Conservation (phyloP, 2,329 filamentous ascomycete genomes). For the Tolypocladium amazonense region DNA sequence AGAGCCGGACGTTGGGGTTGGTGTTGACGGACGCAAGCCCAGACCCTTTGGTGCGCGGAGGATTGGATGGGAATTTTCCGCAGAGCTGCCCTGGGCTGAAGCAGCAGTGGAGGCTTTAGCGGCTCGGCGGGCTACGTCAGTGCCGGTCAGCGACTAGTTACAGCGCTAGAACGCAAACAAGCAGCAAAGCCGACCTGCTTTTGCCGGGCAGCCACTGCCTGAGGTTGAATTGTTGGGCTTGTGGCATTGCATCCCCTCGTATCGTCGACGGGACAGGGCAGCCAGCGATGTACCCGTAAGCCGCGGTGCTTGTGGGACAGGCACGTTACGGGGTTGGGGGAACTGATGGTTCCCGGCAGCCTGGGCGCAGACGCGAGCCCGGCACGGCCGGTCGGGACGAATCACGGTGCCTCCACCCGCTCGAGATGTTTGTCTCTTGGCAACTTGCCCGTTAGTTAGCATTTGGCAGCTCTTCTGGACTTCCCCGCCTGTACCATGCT, state of each 20-base stretch:
- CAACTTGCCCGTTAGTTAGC: neutral
- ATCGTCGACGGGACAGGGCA: too few species aligned
- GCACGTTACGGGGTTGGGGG: neutral
- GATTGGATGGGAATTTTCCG: neutral
- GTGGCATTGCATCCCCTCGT: too few species aligned
- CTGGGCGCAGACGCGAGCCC: neutral
- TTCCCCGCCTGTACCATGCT: neutral
- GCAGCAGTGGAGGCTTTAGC: neutral
- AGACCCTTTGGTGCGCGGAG: neutral
- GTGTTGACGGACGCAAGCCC: neutral
- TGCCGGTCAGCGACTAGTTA: neutral
- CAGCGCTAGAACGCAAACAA: neutral
- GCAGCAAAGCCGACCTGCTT: neutral
- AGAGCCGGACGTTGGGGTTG: neutral
- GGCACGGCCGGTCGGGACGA: neutral
- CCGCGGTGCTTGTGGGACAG: neutral
- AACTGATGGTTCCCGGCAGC: neutral
- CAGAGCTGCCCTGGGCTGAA: neutral
- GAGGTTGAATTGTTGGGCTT: neutral
- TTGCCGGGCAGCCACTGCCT: neutral
- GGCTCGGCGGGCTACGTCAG: neutral
- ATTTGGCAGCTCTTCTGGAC: too few species aligned
- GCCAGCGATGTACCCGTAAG: too few species aligned
- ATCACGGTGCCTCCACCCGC: neutral
- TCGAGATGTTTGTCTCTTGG: neutral